Percentiles rank a stretch among this genome's conserved stretches.
Conservation (phyloP, 169 alveolate species). For the Cryptosporidium muris region DNA sequence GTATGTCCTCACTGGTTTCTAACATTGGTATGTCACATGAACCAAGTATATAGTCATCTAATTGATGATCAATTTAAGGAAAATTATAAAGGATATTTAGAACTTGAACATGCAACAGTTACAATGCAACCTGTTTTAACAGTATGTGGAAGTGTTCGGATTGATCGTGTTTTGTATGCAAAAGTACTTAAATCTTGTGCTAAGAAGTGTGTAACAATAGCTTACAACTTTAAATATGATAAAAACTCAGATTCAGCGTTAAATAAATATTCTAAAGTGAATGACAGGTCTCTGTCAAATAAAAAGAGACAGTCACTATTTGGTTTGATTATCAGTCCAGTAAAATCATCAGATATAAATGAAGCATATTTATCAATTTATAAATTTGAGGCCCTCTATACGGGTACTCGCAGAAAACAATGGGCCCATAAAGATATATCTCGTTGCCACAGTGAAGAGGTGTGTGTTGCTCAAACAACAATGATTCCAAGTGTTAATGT, state of each 20-base stretch:
- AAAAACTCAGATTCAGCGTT: background rate
- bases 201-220: constrained; percentile 13
- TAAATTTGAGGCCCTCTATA: constrained; percentile 12
- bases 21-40: constrained; percentile 11
- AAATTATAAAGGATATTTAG: constrained; percentile 11
- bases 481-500: constrained; percentile 53
- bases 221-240: constrained; percentile 33
- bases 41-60: constrained; percentile 11
- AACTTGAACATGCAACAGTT: constrained; percentile 42
- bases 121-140: constrained; percentile 66
- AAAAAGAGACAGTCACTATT: background rate
- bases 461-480: constrained; percentile 62
- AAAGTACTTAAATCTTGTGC: constrained; percentile 49
- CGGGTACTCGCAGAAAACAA: constrained; percentile 29
- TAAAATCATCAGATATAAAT: background rate
- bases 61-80: constrained; percentile 52
- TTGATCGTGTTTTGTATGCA: constrained; percentile 63
- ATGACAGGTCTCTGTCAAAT: background rate
- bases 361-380: constrained; percentile 25
- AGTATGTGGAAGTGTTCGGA: constrained; percentile 53
- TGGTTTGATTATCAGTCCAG: too few species aligned
- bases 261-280: background rate
- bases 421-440: constrained; percentile 69
- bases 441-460: constrained; percentile 67
- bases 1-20: constrained; percentile 71